Evolutionary conservation across 257 asterid genomes (phyloP).

Genomic region (Knoxia roxburghii): DNA sequence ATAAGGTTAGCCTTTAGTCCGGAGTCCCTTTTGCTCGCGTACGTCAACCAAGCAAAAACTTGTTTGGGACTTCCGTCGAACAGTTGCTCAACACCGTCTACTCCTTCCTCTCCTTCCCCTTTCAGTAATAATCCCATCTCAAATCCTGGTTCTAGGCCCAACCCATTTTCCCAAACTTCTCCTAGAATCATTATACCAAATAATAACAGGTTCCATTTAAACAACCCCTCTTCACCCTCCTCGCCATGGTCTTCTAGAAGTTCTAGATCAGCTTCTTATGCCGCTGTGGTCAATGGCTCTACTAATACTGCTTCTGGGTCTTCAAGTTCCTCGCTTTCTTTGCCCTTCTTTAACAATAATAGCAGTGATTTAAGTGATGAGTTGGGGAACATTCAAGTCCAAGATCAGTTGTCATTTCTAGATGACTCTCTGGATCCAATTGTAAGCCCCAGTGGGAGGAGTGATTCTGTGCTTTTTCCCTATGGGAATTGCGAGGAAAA

Average conservation of each 20-base stretch:
- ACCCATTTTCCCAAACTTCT: constrained; percentile 41
- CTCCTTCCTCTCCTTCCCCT: constrained; percentile 31
- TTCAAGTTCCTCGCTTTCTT: constrained; percentile 35
- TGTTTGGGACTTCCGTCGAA: constrained; percentile 45
- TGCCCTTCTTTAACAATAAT: constrained; percentile 35
- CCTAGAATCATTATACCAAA: constrained; percentile 52
- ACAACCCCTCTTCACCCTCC: constrained; percentile 49
- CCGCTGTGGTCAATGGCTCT: constrained; percentile 55
- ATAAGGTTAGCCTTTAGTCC: constrained; percentile 79
- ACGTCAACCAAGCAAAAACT: constrained; percentile 50
- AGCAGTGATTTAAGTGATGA: constrained; percentile 31
- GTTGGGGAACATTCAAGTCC: constrained; percentile 32
- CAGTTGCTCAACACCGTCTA: constrained; percentile 32
- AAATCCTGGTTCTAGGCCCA: constrained; percentile 22
- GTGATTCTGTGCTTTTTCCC: constrained; percentile 67
- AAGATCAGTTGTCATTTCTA: constrained; percentile 45
- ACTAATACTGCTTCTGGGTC: constrained; percentile 30
- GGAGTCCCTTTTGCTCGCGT: constrained; percentile 42
- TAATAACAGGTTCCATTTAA: constrained; percentile 44
- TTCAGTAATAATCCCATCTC: constrained; percentile 20
- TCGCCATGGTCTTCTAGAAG: constrained; percentile 43
- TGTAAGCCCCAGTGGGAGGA: constrained; percentile 81
- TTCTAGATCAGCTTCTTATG: constrained; percentile 52
- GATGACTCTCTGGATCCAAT: constrained; percentile 72
- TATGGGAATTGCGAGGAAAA: constrained; percentile 44